These are phyloP conservation scores for Yamadazyma siamensis DNA, from an alignment of 1,139 yeast genomes.

Conservation along the genomic window DNA sequence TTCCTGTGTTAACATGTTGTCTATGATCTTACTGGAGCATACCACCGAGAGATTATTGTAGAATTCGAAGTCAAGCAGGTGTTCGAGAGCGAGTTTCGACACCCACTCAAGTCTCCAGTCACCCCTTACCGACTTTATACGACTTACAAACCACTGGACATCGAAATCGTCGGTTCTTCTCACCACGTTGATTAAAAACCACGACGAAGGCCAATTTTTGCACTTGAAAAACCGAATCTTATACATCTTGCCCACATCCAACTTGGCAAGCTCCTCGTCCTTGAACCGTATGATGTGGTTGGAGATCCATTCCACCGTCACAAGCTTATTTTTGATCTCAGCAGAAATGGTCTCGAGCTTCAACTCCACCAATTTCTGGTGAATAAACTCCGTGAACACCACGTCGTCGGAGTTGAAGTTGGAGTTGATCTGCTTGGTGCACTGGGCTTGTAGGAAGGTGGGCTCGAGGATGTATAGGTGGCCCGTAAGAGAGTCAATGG, in stretches of 20 bases:
- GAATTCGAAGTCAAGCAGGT: slow-evolving; percentile 29
- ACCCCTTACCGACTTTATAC: slow-evolving; percentile 57
- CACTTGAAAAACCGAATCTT: slow-evolving; percentile 54
- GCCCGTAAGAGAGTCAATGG: slow-evolving; percentile 47
- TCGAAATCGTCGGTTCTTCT: slow-evolving; percentile 33
- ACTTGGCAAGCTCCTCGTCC: slow-evolving; percentile 31
- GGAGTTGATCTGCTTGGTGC: slow-evolving; percentile 32
- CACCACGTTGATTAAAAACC: slow-evolving; percentile 56
- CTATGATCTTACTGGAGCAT: slow-evolving; percentile 58
- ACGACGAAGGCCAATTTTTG: slow-evolving; percentile 68
- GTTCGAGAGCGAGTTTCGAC: slow-evolving; percentile 21
- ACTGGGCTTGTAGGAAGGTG: slow-evolving; percentile 34
- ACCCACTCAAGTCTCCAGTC: slow-evolving; percentile 63
- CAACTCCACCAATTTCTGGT: slow-evolving; percentile 40
- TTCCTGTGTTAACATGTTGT: slow-evolving; percentile 63
- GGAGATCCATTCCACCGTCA: slow-evolving; percentile 66
- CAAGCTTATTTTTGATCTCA: slow-evolving; percentile 51
- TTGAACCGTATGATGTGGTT: slow-evolving; percentile 52
- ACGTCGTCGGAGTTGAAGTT: slow-evolving; percentile 25
- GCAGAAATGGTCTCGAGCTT: slow-evolving; percentile 53
- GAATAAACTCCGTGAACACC: slow-evolving; percentile 30
- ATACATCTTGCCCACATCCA: slow-evolving; percentile 8
- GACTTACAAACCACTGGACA: slow-evolving; percentile 62
- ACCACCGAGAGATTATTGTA: slow-evolving; percentile 47
- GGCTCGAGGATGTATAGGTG: slow-evolving; percentile 44